These are phyloP conservation scores for Cubamyces sp. DNA, from an alignment of 768 basidiomycete genomes.

Conservation along the genomic window DNA sequence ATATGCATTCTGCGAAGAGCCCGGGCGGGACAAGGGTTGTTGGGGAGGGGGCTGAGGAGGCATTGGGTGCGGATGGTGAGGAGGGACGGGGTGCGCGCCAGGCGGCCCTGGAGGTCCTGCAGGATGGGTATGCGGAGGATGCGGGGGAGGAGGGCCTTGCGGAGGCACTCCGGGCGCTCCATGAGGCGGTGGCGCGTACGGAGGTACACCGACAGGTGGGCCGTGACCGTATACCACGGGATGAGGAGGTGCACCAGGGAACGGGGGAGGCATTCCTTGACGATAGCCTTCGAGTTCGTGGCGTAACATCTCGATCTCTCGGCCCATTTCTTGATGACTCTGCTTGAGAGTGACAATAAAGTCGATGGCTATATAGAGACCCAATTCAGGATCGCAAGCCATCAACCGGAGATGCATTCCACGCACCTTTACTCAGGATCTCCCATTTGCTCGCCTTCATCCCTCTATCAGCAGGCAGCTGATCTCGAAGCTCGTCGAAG, in stretches of 20 bases:
- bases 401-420: not conserved
- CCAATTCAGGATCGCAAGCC: constrained; percentile 13
- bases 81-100: constrained; percentile 24
- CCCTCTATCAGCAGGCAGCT: constrained; percentile 87
- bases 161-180: constrained; percentile 46
- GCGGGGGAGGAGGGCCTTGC: constrained; percentile 38
- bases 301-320: constrained; percentile 78
- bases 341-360: constrained; percentile 82
- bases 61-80: constrained; percentile 36
- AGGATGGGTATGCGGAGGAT: constrained; percentile 31
- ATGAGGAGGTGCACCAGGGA: constrained; percentile 52
- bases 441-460: constrained; percentile 99
- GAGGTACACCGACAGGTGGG: constrained; percentile 33
- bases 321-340: constrained; percentile 72
- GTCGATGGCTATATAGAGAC: constrained; percentile 69
- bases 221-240: constrained; percentile 54
- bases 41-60: constrained; percentile 40
- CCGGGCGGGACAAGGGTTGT: constrained; percentile 54
- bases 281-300: constrained; percentile 72
- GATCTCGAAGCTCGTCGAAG: constrained; percentile 94
- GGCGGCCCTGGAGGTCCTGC: constrained; percentile 27
- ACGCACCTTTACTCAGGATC: constrained; percentile 90
- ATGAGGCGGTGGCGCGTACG: constrained; percentile 46
- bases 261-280: constrained; percentile 54
- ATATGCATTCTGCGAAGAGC: constrained; percentile 58